Percentiles rank a stretch among this genome's conserved stretches.
These are phyloP conservation scores for Hypoxylon cercidicola DNA, from an alignment of 495 filamentous ascomycete species.

Conservation along the genomic window DNA sequence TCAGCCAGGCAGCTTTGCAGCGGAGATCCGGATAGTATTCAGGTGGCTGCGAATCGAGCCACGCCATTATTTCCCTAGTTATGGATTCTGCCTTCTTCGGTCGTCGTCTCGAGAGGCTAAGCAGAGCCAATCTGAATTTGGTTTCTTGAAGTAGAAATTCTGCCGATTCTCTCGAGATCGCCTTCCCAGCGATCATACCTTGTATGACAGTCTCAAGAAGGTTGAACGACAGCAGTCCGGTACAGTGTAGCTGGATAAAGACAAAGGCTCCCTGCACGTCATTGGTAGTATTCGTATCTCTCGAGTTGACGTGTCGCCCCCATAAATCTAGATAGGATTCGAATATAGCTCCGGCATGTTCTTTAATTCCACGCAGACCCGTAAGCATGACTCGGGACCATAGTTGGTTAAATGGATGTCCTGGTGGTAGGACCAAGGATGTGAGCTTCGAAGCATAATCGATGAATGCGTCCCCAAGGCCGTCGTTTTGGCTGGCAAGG, in stretches of 20 bases:
- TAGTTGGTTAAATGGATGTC: slow-evolving; percentile 43
- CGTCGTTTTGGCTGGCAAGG: slow-evolving; percentile 29
- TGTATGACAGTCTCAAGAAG: slow-evolving; percentile 33
- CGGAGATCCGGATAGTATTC: slow-evolving; percentile 31
- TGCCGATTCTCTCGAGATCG: slow-evolving; percentile 27
- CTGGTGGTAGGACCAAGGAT: slow-evolving; percentile 26
- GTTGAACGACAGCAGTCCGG: slow-evolving; percentile 36
- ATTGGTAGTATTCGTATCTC: slow-evolving; percentile 30
- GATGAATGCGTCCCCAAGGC: slow-evolving; percentile 32
- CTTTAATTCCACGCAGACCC: slow-evolving; percentile 34
- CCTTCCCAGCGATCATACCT: slow-evolving; percentile 25
- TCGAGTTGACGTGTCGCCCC: slow-evolving; percentile 35
- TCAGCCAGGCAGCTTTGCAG: slow-evolving; percentile 38
- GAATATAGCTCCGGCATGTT: slow-evolving; percentile 40
- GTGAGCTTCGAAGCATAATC: slow-evolving; percentile 39
- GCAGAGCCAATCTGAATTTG: slow-evolving; percentile 37
- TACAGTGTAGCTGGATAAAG: slow-evolving; percentile 44
- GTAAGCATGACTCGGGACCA: slow-evolving; percentile 43
- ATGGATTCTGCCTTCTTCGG: slow-evolving; percentile 34
- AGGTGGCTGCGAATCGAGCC: slow-evolving; percentile 29
- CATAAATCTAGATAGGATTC: slow-evolving; percentile 43
- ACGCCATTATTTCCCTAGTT: slow-evolving; percentile 34
- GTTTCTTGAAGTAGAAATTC: slow-evolving; percentile 42
- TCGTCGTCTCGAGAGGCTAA: slow-evolving; percentile 25
- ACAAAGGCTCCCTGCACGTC: slow-evolving; percentile 43